These are phyloP conservation scores for Mortierella sp. DNA, from an alignment of 371 early-diverging fungal species.

Conservation along the genomic window DNA sequence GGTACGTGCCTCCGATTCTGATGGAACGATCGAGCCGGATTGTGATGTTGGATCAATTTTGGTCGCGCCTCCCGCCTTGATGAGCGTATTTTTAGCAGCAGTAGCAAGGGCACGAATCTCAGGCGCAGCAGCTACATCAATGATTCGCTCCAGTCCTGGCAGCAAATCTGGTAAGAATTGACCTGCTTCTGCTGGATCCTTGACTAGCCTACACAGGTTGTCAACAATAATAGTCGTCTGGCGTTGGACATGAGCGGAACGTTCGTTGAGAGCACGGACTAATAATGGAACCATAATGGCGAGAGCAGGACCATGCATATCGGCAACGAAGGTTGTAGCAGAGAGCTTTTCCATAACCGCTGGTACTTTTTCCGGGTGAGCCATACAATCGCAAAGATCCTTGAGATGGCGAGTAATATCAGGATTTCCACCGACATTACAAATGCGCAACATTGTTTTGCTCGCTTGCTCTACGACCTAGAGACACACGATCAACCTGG, in stretches of 20 bases:
- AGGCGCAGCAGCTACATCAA: conserved; percentile 82
- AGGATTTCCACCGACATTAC: conserved; percentile 70
- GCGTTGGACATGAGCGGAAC: conserved; percentile 76
- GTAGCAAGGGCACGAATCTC: conserved; percentile 80
- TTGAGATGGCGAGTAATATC: conserved; percentile 77
- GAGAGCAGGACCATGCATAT: conserved; percentile 82
- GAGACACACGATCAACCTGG: not conserved
- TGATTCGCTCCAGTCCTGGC: conserved; percentile 80
- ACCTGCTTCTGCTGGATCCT: conserved; percentile 81
- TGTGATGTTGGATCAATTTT: conserved; percentile 28
- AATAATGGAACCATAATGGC: conserved; percentile 86
- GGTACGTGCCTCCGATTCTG: conserved; percentile 59
- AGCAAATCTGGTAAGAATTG: conserved; percentile 84
- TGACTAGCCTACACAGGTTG: conserved; percentile 87
- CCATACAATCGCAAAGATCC: conserved; percentile 72
- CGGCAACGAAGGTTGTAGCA: conserved; percentile 81
- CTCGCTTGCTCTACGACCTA: conserved; percentile 55
- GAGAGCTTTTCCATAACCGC: conserved; percentile 71
- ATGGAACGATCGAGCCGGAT: conserved; percentile 49
- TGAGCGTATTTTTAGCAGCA: conserved; percentile 66
- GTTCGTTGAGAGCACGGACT: conserved; percentile 77
- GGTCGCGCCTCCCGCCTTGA: conserved; percentile 67
- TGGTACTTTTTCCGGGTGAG: conserved; percentile 75
- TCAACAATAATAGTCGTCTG: conserved; percentile 86
- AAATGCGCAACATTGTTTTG: conserved; percentile 65